These are phyloP conservation scores for Mycena crocata DNA, from an alignment of 768 basidiomycete genomes.

Conservation along the genomic window DNA sequence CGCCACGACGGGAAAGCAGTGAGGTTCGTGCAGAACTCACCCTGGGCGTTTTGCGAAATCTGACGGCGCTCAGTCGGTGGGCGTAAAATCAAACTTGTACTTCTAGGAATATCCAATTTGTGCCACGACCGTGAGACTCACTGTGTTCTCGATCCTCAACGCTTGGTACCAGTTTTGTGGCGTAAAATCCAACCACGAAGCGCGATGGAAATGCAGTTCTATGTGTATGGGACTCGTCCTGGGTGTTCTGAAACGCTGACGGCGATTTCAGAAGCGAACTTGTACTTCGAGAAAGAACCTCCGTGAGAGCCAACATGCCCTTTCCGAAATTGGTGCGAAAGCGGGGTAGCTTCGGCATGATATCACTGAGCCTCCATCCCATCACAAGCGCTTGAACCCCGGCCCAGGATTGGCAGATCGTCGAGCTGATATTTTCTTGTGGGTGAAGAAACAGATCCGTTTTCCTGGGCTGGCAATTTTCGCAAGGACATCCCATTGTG, in stretches of 20 bases:
- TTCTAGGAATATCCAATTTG: not conserved
- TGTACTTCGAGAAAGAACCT: not conserved
- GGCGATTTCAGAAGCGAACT: no score
- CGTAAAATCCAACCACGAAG: no score
- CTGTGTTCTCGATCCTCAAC: not conserved
- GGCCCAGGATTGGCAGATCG: not conserved
- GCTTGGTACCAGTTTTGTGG: not conserved
- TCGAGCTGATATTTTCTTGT: not conserved
- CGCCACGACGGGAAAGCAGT: slow-evolving; percentile 10
- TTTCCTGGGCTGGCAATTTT: no score
- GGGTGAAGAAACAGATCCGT: no score
- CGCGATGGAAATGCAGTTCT: no score
- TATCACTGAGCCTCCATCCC: not conserved
- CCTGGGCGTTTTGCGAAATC: no score
- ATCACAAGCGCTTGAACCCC: not conserved
- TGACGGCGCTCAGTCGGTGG: not conserved
- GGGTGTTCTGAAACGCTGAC: no score
- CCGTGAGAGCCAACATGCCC: not conserved
- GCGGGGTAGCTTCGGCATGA: not conserved
- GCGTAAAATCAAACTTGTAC: not conserved
- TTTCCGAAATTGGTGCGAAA: not conserved
- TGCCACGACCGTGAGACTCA: not conserved
- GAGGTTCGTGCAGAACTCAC: not conserved
- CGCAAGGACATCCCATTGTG: no score
- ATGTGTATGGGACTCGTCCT: no score